Evolutionary conservation across 495 filamentous ascomycete species (phyloP), one percentile per base, ranked within the genome.

Genomic region (Lasiosphaeria hispida): DNA sequence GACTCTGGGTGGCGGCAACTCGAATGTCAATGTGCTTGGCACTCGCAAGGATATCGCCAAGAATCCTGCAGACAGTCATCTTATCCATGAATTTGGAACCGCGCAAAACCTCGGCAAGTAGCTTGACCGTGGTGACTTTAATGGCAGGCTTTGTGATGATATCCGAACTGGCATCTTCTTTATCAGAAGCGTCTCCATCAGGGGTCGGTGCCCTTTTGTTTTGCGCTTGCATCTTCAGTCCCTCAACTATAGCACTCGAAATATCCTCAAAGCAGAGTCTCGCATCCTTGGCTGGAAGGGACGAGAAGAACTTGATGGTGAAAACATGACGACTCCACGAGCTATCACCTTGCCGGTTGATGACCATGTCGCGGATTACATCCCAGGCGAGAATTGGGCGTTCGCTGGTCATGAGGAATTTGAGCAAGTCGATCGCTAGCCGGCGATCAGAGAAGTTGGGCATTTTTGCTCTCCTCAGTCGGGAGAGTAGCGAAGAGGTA

Each of bases 111-210:
- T 75, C 67, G 0, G 72, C 69, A 5, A 75, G 58, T 62, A 73
- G 72, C 49, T 75, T 74, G 42, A 77, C 66, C 0, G 73, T 76
- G 2, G 72, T 73, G 34, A 76, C 58, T 54, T 72, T 74, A 42
- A 79, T 53, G 53, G 48, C 17, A 36, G 56, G 53, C 53, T 54
- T n/a, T 30, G 33, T 36, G 41, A 15, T 42, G 13, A 10, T 8
- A 4, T 17, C 10, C 10, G 13, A 13, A 10, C 41, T n/a, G 8
- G n/a, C 41, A 10, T 18, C n/a, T 30, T 30, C 23, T 30, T 5
- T 5, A 30, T 5, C 23, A 30, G 23, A 30, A 30, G 35, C 23
- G 0, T 47, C 9, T 7, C 7, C 11, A 18, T 11, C 18, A 11
- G 14, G 19, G 11, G 13, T 23, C 9, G 52, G 53, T 53, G 14